Conservation (phyloP, 2,329 filamentous ascomycete genomes). For the Tolypocladium ovalisporum region DNA sequence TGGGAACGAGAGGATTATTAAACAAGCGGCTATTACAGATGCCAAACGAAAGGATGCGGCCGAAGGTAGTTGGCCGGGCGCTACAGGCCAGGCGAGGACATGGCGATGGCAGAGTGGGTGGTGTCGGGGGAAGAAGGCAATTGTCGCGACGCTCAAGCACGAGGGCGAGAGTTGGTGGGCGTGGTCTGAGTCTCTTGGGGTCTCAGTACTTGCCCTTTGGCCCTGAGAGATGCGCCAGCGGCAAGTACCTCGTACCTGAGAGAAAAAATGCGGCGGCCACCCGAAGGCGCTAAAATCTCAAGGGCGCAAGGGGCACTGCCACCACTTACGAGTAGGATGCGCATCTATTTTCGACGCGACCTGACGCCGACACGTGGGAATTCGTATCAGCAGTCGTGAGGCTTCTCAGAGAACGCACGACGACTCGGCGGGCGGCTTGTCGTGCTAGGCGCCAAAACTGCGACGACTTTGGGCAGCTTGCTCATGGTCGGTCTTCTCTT, state of each 20-base stretch:
- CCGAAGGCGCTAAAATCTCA: background rate
- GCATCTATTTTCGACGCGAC: no score
- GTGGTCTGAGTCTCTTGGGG: background rate
- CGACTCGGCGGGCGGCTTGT: background rate
- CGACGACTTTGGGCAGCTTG: no score
- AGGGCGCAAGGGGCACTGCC: background rate
- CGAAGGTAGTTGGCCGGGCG: background rate
- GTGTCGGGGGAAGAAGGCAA: background rate
- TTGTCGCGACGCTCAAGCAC: background rate
- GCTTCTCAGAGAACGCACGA: no score
- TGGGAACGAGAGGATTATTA: background rate
- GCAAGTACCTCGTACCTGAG: background rate
- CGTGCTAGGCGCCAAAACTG: background rate
- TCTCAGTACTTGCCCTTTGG: background rate
- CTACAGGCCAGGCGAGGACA: background rate
- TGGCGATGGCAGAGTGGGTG: background rate
- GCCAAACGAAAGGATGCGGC: slow-evolving; percentile 1
- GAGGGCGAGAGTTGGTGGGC: background rate
- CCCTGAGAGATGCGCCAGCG: background rate
- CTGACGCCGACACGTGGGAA: background rate
- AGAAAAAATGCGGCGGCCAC: background rate
- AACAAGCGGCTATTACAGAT: background rate
- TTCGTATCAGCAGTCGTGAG: background rate
- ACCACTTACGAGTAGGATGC: background rate
- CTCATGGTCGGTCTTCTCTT: no score